Evolutionary conservation across 495 filamentous ascomycete genomes (phyloP), one percentile per base, ranked within the genome.

Genomic region (Aspergillus conjunctus): DNA sequence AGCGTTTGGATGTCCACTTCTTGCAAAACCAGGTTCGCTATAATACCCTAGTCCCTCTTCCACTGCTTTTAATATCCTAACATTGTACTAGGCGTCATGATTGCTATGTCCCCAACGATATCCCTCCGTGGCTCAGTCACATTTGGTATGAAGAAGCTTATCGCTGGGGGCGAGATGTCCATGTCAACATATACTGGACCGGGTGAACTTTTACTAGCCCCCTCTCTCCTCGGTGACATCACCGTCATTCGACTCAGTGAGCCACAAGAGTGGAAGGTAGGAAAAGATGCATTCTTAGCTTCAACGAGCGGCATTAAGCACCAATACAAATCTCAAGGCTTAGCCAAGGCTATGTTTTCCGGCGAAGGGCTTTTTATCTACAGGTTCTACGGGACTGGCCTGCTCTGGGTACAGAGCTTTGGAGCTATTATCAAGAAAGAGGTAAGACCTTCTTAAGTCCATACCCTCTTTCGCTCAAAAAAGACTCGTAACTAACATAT

Each of bases 381-480:
- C 71, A 92, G 90, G 72, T 89, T 98, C 21, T 81, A 76, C 10
- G 93, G 93, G 0, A 79, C 74, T 5, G 94, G 94, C 0, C 70
- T 98, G 32, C 60, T 96, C 31, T 98, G 92, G 89, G 75, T 97
- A 33, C 91, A 90, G 8, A 95, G 91, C 66, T 92, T 98, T 61
- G 94, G 94, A 1, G 94, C 95, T 3, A 97, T 98, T 59, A 89
- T 98, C 59, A 84, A 91, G 67, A 98, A 98, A 75, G 93, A 98
- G 72, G 91, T 96, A 75, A 41, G 37, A 0, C 37, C 11, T 41
- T 39, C 15, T 39, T 12, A 5, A 41, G 37, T 77, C 88, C 83
- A 10, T 11, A 0, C 6, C 37, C 14, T 32, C 33, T 39, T 26
- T 26, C 26, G 6, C 7, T 20, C 7, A 31, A 37, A 32, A 22